Evolutionary conservation across 2,329 filamentous ascomycete genomes (phyloP).

Genomic region (Aspergillus ibericus): DNA sequence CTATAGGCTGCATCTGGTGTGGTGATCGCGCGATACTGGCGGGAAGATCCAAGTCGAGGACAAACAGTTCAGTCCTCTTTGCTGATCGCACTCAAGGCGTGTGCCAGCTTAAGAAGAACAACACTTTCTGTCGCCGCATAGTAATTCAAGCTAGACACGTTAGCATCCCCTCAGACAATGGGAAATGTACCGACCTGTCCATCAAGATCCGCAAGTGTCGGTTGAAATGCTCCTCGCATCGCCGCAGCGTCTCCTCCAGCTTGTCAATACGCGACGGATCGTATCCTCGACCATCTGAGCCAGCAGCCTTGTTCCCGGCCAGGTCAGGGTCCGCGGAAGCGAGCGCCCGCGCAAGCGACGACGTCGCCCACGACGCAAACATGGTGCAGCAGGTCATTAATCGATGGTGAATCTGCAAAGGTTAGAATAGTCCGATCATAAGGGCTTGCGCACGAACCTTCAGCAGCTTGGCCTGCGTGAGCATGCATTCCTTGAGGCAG

Average conservation of each 20-base stretch:
- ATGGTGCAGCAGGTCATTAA: conserved; percentile 93
- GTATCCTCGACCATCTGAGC: conserved; percentile 46
- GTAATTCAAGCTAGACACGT: conserved; percentile 67
- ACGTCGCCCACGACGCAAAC: conserved; percentile 81
- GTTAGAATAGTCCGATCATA: background rate
- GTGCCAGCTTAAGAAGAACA: conserved; percentile 74
- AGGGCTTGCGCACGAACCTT: conserved; percentile 59
- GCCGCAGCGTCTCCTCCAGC: conserved; percentile 80
- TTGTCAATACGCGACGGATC: conserved; percentile 67
- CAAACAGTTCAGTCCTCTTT: conserved; percentile 41
- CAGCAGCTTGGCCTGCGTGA: conserved; percentile 92
- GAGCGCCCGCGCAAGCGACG: conserved; percentile 80
- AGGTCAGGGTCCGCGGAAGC: conserved; percentile 81
- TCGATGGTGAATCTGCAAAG: conserved; percentile 86
- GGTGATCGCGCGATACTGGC: background rate
- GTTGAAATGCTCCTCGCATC: conserved; percentile 92
- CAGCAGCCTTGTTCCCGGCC: conserved; percentile 30
- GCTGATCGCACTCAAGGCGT: conserved; percentile 43
- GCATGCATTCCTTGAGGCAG: conserved; percentile 97
- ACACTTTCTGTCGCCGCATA: conserved; percentile 97
- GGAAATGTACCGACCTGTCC: conserved; percentile 60
- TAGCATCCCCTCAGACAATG: background rate
- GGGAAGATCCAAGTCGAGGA: background rate
- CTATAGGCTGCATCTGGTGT: background rate
- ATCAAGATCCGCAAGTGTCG: conserved; percentile 89